phyloP scores from a whole-genome alignment of 805 yeast species.

The Sungouiella thailandica region DNA sequence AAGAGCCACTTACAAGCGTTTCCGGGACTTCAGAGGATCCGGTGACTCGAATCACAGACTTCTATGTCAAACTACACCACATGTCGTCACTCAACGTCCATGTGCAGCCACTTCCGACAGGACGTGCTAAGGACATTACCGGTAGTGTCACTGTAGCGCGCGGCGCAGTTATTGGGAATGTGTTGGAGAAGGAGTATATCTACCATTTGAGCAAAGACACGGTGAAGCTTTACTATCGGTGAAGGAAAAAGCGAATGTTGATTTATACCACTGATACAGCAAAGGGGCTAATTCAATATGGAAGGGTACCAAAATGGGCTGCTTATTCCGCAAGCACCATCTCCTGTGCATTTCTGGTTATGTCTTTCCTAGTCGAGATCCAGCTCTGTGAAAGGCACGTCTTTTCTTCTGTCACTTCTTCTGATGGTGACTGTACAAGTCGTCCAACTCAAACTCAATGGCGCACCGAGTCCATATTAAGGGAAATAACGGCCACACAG shows the following conservation, averaged over 20 bases:
- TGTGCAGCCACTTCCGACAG: slow-evolving; percentile 67
- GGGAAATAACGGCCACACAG: slow-evolving; percentile 90
- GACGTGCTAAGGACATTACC: slow-evolving; percentile 77
- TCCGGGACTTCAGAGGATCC: slow-evolving; percentile 22
- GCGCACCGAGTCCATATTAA: slow-evolving; percentile 83
- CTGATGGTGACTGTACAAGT: slow-evolving; percentile 49
- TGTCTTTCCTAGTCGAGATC: too few relatives aligned
- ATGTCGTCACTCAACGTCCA: slow-evolving; percentile 49
- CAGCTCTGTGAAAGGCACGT: too few relatives aligned
- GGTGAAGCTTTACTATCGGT: slow-evolving; percentile 43
- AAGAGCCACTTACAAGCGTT: slow-evolving; percentile 29
- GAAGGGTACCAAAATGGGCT: too few relatives aligned
- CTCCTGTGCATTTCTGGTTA: too few relatives aligned
- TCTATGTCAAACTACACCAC: slow-evolving; percentile 44
- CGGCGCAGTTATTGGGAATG: slow-evolving; percentile 44
- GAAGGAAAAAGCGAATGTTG: too few relatives aligned
- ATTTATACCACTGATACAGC: not conserved
- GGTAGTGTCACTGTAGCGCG: slow-evolving; percentile 59
- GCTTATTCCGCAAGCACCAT: too few relatives aligned
- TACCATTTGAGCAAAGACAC: slow-evolving; percentile 56
- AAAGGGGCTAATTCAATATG: too few relatives aligned
- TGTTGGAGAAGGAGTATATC: slow-evolving; percentile 59
- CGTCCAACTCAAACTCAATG: slow-evolving; percentile 84
- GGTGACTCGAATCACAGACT: slow-evolving; percentile 41
- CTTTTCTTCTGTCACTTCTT: slow-evolving; percentile 12